These are phyloP conservation scores for Saturnispora serradocipensis DNA, from an alignment of 805 yeast genomes.

Conservation along the genomic window DNA sequence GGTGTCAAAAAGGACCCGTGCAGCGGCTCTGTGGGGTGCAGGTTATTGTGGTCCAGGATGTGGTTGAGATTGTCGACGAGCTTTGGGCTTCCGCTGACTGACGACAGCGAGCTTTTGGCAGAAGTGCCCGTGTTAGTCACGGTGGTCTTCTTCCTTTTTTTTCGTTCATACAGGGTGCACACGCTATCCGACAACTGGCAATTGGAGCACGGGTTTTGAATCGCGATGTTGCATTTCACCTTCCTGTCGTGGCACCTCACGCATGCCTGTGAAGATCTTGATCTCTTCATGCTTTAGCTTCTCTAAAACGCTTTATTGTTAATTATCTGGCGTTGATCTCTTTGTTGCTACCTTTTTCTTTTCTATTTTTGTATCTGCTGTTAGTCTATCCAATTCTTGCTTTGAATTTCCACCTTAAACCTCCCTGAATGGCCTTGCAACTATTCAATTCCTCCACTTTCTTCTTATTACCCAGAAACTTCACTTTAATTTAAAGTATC, in stretches of 20 bases:
- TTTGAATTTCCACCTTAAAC: too few relatives aligned
- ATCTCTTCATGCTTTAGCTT: slow-evolving; percentile 29
- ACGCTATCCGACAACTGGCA: slow-evolving; percentile 62
- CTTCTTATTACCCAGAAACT: not conserved
- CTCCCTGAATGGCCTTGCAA: not conserved
- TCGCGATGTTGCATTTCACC: slow-evolving; percentile 59
- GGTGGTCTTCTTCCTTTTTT: slow-evolving; percentile 16
- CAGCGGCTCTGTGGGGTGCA: not conserved
- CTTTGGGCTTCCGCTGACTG: not conserved
- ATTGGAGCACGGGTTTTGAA: slow-evolving; percentile 46
- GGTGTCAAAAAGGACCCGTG: slow-evolving; percentile 11
- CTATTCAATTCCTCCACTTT: not conserved
- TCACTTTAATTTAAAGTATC: not conserved
- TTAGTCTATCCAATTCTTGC: too few relatives aligned
- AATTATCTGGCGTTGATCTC: too few relatives aligned
- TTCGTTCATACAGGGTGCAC: slow-evolving; percentile 48
- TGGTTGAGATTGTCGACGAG: not conserved
- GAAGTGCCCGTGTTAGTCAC: not conserved
- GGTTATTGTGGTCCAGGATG: not conserved
- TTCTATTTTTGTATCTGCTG: too few relatives aligned
- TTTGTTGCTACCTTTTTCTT: too few relatives aligned
- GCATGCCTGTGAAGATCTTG: slow-evolving; percentile 64
- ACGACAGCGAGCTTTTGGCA: not conserved
- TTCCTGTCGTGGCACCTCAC: slow-evolving; percentile 65
- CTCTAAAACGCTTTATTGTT: not conserved